Evolutionary conservation across 2,329 filamentous ascomycete species (phyloP).

Genomic region (Fusarium sp.): DNA sequence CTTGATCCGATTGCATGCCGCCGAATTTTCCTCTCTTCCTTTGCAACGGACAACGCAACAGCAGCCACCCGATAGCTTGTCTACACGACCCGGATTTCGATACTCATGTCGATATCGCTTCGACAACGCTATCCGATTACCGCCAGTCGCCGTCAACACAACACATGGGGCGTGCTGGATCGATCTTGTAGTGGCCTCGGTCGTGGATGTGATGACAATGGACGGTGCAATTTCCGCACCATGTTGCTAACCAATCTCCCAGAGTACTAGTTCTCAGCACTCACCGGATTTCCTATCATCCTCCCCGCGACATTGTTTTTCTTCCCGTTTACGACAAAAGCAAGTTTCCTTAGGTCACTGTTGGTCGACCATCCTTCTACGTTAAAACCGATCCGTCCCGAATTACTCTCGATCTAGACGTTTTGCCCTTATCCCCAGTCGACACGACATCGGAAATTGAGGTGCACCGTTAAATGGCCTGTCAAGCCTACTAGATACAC

Average conservation of each 20-base stretch:
- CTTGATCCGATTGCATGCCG: background rate
- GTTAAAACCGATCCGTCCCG: slow-evolving; percentile 7
- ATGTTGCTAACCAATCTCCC: slow-evolving; percentile 8
- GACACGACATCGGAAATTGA: slow-evolving; percentile 28
- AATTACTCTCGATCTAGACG: slow-evolving; percentile 10
- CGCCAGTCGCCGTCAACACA: background rate
- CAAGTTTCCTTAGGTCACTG: slow-evolving; percentile 12
- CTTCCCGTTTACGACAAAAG: slow-evolving; percentile 28
- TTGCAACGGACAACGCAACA: background rate
- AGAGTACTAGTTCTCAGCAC: slow-evolving; percentile 23
- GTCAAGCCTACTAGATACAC: slow-evolving; percentile 40
- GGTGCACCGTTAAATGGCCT: slow-evolving; percentile 50
- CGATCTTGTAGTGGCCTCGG: background rate
- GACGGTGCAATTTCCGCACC: background rate
- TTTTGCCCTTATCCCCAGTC: slow-evolving; percentile 30
- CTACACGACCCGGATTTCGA: background rate
- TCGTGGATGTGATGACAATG: background rate
- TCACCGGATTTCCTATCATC: slow-evolving; percentile 17
- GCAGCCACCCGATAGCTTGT: background rate
- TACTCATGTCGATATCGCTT: background rate
- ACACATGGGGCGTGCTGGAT: background rate
- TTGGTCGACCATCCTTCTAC: slow-evolving; percentile 11
- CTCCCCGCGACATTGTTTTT: slow-evolving; percentile 17
- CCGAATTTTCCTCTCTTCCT: background rate
- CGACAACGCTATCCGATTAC: background rate